Evolutionary conservation across 2,329 filamentous ascomycete species (phyloP), one percentile per base, ranked within the genome.

Genomic region (Neonectria ditissima): DNA sequence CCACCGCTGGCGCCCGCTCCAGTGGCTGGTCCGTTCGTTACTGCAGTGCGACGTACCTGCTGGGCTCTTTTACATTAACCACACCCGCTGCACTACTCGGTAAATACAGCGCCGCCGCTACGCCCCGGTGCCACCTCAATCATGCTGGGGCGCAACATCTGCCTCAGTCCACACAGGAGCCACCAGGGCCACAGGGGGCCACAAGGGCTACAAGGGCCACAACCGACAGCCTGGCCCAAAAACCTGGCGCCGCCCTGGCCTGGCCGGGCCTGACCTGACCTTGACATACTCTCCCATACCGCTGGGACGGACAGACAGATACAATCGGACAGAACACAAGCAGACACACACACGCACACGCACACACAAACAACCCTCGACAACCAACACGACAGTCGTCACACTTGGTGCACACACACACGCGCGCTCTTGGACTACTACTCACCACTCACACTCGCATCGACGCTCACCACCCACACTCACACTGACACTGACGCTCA

Each of bases 241-340:
- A 28, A 47, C 43, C 32, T 55, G 55, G 55, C 45, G 52, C 59
- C 52, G 65, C 57, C 64, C 66, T 55, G 64, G 62, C 69, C 65
- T 62, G 64, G 62, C 67, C 65, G 60, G 67, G 48, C 67, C 69
- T 71, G 69, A 65, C 69, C 62, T 52, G 65, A 67, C 61, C 63
- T 72, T 61, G 56, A 65, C 64, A 68, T 65, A 39, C 62, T 71
- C 62, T 67, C 58, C 69, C 69, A 68, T 59, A 51, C 66, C 55
- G 58, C 67, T 69, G 69, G 69, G 69, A 70, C 67, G 50, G 63
- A 55, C 47, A 45, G 13, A 37, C 32, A 16, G 13, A 37, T 14
- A 37, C 28, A 30, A 5, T 7, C 34, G 14, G 14, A 37, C n/a
- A n/a, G n/a, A n/a, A 37, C 32, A 37, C 28, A 30, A 5, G 3